Conservation (phyloP, 2,329 filamentous ascomycete species). For the Xylariaceae sp. region DNA sequence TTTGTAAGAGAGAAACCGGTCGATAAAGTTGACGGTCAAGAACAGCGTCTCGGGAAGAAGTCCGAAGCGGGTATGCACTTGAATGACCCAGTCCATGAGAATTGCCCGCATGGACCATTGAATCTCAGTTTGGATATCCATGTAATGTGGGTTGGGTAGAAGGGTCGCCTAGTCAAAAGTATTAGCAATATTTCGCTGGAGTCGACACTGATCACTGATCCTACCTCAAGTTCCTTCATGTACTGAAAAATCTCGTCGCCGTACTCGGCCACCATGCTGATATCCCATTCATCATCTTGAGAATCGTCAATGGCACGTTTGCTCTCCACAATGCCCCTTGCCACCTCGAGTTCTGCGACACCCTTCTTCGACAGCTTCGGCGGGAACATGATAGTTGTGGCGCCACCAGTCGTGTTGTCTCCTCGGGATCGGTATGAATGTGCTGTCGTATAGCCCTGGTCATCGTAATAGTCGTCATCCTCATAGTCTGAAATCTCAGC, state of each 20-base stretch:
- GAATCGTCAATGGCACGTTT: constrained; percentile 72
- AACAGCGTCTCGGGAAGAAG: constrained; percentile 94
- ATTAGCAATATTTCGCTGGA: constrained; percentile 21
- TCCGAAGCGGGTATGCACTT: constrained; percentile 90
- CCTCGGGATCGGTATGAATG: constrained; percentile 77
- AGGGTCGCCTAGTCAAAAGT: constrained; percentile 63
- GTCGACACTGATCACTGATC: constrained; percentile 21
- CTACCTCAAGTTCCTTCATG: constrained; percentile 85
- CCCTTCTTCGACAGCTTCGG: constrained; percentile 72
- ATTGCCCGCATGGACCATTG: constrained; percentile 99
- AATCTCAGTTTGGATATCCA: constrained; percentile 96
- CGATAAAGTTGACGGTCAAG: constrained; percentile 93
- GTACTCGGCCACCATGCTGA: constrained; percentile 97
- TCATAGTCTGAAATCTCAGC: constrained; percentile 61
- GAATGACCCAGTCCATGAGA: constrained; percentile 96
- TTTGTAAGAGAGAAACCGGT: constrained; percentile 93
- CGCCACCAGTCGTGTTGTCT: constrained; percentile 55
- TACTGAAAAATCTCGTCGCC: constrained; percentile 94
- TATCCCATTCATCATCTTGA: constrained; percentile 89
- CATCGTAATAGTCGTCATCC: constrained; percentile 64
- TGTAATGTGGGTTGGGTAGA: constrained; percentile 89
- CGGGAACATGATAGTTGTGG: constrained; percentile 63
- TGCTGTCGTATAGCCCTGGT: constrained; percentile 76
- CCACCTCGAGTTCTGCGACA: constrained; percentile 70
- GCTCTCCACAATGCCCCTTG: constrained; percentile 66